These are phyloP conservation scores for Microthlaspi erraticum DNA, from an alignment of 345 rosid genomes.

Conservation along the genomic window DNA sequence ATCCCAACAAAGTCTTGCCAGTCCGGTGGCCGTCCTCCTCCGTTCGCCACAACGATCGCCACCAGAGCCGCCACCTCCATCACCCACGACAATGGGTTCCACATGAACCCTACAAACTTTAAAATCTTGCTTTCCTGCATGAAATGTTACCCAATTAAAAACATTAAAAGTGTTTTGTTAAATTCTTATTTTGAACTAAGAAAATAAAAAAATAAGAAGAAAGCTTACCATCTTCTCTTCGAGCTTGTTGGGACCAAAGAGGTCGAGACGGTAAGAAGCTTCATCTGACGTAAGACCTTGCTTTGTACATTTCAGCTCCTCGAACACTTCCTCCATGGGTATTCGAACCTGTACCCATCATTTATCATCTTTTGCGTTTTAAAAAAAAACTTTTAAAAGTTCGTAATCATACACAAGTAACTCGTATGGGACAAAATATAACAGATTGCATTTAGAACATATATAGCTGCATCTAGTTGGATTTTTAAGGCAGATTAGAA, in stretches of 20 bases:
- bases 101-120: constrained; percentile 94
- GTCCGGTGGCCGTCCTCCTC: constrained; percentile 79
- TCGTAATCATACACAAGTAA: neutral
- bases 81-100: constrained; percentile 99
- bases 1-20: constrained; percentile 97
- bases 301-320: constrained; percentile 61
- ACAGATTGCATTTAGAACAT: neutral
- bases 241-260: constrained; percentile 91
- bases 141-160: constrained; percentile 1
- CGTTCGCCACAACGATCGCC: constrained; percentile 88
- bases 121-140: constrained; percentile 77
- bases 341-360: constrained; percentile 41
- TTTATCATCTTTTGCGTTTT: no score
- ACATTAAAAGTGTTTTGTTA: neutral
- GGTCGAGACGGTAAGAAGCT: constrained; percentile 71
- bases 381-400: no score
- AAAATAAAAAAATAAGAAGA: neutral
- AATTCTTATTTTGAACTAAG: neutral
- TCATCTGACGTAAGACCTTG: constrained; percentile 66
- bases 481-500: neutral
- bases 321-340: constrained; percentile 87
- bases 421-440: neutral
- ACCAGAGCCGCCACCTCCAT: constrained; percentile 93
- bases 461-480: neutral
- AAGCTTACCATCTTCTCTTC: constrained; percentile 82